Conservation (phyloP, 2,329 filamentous ascomycete genomes). For the Neobulgaria alba region DNA sequence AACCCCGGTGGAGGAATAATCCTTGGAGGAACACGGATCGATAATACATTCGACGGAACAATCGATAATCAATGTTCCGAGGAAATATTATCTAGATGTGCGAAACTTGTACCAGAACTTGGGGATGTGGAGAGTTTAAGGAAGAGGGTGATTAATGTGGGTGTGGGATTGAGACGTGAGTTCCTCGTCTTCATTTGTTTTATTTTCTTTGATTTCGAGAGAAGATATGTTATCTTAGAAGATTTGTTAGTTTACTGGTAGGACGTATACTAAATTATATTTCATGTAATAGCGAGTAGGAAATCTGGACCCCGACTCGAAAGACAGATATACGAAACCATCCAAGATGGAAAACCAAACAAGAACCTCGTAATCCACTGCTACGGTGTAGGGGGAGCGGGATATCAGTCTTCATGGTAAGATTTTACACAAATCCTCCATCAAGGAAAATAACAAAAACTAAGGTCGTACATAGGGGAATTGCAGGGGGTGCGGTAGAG, state of each 20-base stretch:
- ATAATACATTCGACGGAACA: slow-evolving; percentile 28
- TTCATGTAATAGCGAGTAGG: slow-evolving; percentile 15
- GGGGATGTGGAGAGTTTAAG: slow-evolving; percentile 29
- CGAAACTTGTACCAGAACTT: slow-evolving; percentile 29
- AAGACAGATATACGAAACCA: no score
- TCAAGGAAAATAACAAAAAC: not conserved
- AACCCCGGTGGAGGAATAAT: slow-evolving; percentile 30
- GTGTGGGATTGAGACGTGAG: slow-evolving; percentile 29
- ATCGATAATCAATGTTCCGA: slow-evolving; percentile 27
- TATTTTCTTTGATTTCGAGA: not conserved
- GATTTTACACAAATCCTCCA: not conserved
- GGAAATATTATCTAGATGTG: slow-evolving; percentile 30
- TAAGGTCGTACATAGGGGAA: slow-evolving; percentile 16
- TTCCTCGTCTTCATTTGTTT: slow-evolving; percentile 14
- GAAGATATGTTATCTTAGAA: not conserved
- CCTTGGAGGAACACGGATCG: slow-evolving; percentile 29
- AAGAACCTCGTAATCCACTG: slow-evolving; percentile 31
- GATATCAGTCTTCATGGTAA: slow-evolving; percentile 33
- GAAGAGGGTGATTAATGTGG: slow-evolving; percentile 29
- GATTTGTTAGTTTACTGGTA: not conserved
- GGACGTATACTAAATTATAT: no score
- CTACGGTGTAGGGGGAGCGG: slow-evolving; percentile 38
- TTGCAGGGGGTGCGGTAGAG: slow-evolving; percentile 19
- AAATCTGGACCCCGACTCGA: slow-evolving; percentile 27
- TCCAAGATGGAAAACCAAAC: slow-evolving; percentile 25